These are phyloP conservation scores for Vitis cinerea DNA, from an alignment of 164 flowering plant genomes.

Conservation along the genomic window DNA sequence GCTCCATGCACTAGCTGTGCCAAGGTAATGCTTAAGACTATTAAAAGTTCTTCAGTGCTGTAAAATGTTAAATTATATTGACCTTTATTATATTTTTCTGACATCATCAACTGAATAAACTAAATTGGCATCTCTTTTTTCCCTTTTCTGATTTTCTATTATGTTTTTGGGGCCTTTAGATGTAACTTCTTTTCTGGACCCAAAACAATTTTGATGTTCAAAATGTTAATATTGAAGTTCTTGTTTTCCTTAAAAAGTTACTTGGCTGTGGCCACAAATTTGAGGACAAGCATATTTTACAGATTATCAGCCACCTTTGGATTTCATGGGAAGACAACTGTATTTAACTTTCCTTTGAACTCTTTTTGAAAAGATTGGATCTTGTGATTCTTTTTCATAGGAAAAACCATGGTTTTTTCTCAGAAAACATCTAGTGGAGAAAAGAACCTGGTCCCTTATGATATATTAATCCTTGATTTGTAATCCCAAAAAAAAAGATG, in stretches of 20 bases:
- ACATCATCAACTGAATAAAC: not conserved
- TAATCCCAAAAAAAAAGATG: too few relatives aligned
- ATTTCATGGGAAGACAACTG: not conserved
- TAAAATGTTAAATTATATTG: not conserved
- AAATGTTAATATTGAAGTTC: too few relatives aligned
- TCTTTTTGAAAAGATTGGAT: not conserved
- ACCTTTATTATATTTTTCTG: not conserved
- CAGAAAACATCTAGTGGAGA: too few relatives aligned
- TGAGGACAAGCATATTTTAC: not conserved
- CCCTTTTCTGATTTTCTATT: not conserved
- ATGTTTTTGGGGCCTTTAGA: not conserved
- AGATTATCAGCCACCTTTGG: not conserved
- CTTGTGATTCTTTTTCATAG: not conserved
- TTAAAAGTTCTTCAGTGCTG: not conserved
- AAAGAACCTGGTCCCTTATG: too few relatives aligned
- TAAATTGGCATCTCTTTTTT: not conserved
- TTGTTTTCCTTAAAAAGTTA: not conserved
- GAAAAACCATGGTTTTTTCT: too few relatives aligned
- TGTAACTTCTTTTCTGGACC: too few relatives aligned
- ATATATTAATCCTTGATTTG: too few relatives aligned
- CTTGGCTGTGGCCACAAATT: not conserved
- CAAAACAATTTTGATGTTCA: too few relatives aligned
- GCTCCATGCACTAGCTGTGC: conserved; percentile 83
- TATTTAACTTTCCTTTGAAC: not conserved
- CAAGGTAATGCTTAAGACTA: conserved; percentile 29